Base-by-base conservation (phyloP, 2,329 filamentous ascomycete genomes). In the Colletotrichum eleusines region DNA sequence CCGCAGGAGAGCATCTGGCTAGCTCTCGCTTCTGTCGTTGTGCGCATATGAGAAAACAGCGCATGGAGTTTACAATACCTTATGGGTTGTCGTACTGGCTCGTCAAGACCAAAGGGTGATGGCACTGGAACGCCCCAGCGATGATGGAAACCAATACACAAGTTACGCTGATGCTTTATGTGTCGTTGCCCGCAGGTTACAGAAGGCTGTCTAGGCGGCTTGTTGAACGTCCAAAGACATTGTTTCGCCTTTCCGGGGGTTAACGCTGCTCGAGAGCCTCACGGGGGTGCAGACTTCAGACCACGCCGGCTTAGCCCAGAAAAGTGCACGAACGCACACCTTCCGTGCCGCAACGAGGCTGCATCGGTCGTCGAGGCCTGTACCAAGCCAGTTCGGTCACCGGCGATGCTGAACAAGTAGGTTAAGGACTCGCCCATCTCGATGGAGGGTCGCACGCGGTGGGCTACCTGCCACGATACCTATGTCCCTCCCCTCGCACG, bases 401-500 rank as follows among this genome's bases (percentile, higher is more conserved):
- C 14, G 18, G 23, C 48, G 14, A 50, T 28, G 23, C 28, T 33
- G n/a, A n/a, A n/a, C 14, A n/a, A 0, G n/a, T 35, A n/a, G 16
- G 50, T 5, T 11, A n/a, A 33, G 1, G 28, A 28, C 8, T 14
- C 3, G 23, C n/a, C 48, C 6, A 20, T 51, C 48, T 31, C 18
- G 64, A 63, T 55, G 64, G 64, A 33, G 50, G 38, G 18, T 55
- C 48, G 35, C 28, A 38, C 48, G 57, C 51, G 42, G 59, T 16
- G n/a, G 33, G 33, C 16, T 46, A 23, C 38, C 42, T 26, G 35
- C 46, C 18, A 55, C 26, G 38, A 50, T n/a, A 18, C 7, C 12
- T 6, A n/a, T n/a, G n/a, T 16, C n/a, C 14, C 9, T 8, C 35
- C 35, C 50, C 33, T 33, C 53, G 38, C 40, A 23, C 20, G 5